Conservation (phyloP, 768 basidiomycete genomes). For the Suillus brevipes region DNA sequence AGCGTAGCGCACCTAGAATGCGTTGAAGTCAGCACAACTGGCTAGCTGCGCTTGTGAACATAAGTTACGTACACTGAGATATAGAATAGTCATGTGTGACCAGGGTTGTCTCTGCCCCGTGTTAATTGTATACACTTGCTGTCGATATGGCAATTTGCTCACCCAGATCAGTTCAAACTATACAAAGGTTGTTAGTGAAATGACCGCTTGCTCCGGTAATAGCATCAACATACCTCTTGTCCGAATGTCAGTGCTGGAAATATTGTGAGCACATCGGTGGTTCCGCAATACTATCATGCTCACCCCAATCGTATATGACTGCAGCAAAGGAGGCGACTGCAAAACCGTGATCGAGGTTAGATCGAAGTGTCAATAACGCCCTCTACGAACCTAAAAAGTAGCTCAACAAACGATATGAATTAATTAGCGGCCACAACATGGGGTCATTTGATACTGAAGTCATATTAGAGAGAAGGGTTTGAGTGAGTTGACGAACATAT, state of each 20-base stretch:
- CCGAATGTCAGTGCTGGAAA: not conserved
- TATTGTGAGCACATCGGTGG: not conserved
- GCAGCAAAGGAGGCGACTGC: not conserved
- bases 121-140: not conserved
- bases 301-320: not conserved
- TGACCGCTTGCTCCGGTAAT: not conserved
- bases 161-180: conserved; percentile 1
- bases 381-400: not conserved
- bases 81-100: not conserved
- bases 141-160: not conserved
- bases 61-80: not conserved
- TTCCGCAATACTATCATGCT: not conserved
- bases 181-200: not conserved
- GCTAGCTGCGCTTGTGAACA: not conserved
- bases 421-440: not conserved
- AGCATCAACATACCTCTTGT: not conserved
- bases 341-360: not conserved
- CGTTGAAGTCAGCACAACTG: not conserved
- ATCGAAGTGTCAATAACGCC: not conserved
- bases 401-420: not conserved
- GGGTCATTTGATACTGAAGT: not conserved
- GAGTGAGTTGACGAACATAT: not conserved
- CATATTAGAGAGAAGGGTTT: not conserved
- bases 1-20: conserved; percentile 1
- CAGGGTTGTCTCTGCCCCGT: not conserved